Evolutionary conservation across 306 rosid genomes (phyloP), one percentile per base, ranked within the genome.

Genomic region (Crotalaria pallida): DNA sequence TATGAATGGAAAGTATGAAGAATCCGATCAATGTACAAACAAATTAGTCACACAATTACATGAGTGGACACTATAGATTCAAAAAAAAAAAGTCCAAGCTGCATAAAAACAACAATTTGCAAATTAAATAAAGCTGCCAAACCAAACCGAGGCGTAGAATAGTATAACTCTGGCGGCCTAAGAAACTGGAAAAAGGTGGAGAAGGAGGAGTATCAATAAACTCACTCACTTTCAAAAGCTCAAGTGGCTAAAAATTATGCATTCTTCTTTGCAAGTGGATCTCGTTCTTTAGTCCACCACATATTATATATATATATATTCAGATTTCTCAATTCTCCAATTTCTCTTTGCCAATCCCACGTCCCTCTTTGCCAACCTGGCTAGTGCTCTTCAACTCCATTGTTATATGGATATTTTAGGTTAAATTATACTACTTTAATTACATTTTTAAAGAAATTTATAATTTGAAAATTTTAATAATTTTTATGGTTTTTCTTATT

Each of bases 191-290:
- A 40, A 21, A 33, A 62, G 11, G 6, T 8, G 17, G n/a, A 41
- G 19, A 47, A 47, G 52, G 2, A 15, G 21, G 2, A 15, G 21
- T 6, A 47, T n/a, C 0, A 5, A 10, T 56, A 75, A 58, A 56
- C 36, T 24, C 22, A n/a, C 11, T 65, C 70, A 13, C 57, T 65
- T 44, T 65, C 56, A 65, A 26, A 15, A 49, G 73, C 67, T 65
- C 70, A 34, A 53, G 31, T 22, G 78, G 63, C 7, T 72, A 65
- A 58, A 23, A 71, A 80, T 80, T 51, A 61, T 16, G 70, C 27
- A 70, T 65, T 71, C 50, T 71, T 58, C 2, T 17, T 57, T 31
- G 41, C 55, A 26, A 55, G 58, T 38, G 84, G 44, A 65, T 65
- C 74, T 67, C 56, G 23, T 21, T 43, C 65, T 34, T 23, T 24